Percentiles rank a stretch among this genome's conserved stretches.
phyloP scores from a whole-genome alignment of 2,329 filamentous ascomycete genomes.

The Geosmithia morbida region DNA sequence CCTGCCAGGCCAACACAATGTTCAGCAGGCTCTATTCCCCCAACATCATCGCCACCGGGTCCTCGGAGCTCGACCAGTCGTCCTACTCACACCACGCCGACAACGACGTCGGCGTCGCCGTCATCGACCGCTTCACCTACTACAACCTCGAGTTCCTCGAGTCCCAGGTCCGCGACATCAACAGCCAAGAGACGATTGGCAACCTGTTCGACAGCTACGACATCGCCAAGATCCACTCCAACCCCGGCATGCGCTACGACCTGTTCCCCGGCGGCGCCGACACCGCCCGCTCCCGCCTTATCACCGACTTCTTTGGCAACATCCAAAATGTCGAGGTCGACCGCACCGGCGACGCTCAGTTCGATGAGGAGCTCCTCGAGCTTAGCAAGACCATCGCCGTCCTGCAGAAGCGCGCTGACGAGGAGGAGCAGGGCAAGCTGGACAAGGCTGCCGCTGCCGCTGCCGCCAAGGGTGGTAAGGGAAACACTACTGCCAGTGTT shows the following conservation, averaged over 20 bases:
- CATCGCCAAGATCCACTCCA: conserved; percentile 83
- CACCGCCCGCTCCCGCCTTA: conserved; percentile 60
- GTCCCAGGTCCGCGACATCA: conserved; percentile 71
- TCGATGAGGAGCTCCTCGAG: conserved; percentile 63
- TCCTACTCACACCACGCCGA: conserved; percentile 97
- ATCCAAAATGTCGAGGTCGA: conserved; percentile 94
- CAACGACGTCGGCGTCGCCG: conserved; percentile 92
- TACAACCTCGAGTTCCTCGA: conserved; percentile 97
- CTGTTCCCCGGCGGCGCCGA: conserved; percentile 78
- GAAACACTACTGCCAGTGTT: conserved; percentile 7
- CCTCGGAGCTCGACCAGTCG: conserved; percentile 86
- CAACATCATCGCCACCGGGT: conserved; percentile 97
- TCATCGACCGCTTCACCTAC: conserved; percentile 97
- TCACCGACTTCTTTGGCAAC: conserved; percentile 97
- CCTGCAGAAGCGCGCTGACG: conserved; percentile 32
- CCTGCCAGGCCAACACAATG: conserved; percentile 98
- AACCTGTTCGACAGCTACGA: conserved; percentile 96
- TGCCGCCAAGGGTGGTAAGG: not conserved
- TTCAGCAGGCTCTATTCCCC: conserved; percentile 96
- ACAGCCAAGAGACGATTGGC: conserved; percentile 77
- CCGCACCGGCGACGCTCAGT: conserved; percentile 37
- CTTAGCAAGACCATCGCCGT: conserved; percentile 53
- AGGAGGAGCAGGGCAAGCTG: conserved; percentile 10
- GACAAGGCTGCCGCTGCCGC: not conserved
- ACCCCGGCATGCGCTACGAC: conserved; percentile 87